These are phyloP conservation scores for Botrytis galanthina DNA, from an alignment of 2,329 filamentous ascomycete genomes.

Conservation along the genomic window DNA sequence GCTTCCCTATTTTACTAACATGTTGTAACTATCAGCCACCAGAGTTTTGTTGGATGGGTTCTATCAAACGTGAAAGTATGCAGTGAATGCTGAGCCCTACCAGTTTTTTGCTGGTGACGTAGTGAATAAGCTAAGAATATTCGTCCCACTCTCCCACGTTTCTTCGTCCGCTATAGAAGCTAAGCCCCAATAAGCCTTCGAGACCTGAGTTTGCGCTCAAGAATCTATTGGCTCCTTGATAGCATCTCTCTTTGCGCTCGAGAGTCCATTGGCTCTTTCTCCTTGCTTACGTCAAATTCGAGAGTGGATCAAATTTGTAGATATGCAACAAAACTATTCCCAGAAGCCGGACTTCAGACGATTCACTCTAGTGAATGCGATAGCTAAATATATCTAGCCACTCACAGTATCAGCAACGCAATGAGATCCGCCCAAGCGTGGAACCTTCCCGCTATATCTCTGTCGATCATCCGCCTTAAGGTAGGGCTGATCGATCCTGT, in stretches of 20 bases:
- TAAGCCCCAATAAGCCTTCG: neutral
- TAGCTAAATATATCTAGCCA: too few relatives aligned
- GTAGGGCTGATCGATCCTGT: neutral
- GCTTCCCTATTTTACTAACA: accelerated
- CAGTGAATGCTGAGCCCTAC: neutral
- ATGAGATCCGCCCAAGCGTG: neutral
- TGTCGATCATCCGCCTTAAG: neutral
- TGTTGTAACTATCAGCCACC: neutral
- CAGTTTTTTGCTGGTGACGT: neutral
- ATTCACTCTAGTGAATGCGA: neutral
- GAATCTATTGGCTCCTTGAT: neutral
- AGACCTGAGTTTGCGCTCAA: neutral
- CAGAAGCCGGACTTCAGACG: neutral
- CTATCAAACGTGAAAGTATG: neutral
- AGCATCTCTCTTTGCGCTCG: neutral
- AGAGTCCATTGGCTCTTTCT: neutral
- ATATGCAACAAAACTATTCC: neutral
- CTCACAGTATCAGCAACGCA: accelerated
- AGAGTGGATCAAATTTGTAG: neutral
- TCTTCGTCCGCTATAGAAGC: too few relatives aligned
- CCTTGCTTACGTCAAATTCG: neutral
- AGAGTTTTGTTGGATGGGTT: neutral
- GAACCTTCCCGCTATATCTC: neutral
- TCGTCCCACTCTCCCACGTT: neutral
- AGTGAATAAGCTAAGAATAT: neutral